Conservation (phyloP, 768 basidiomycete species). For the Gymnopilus dilepis region DNA sequence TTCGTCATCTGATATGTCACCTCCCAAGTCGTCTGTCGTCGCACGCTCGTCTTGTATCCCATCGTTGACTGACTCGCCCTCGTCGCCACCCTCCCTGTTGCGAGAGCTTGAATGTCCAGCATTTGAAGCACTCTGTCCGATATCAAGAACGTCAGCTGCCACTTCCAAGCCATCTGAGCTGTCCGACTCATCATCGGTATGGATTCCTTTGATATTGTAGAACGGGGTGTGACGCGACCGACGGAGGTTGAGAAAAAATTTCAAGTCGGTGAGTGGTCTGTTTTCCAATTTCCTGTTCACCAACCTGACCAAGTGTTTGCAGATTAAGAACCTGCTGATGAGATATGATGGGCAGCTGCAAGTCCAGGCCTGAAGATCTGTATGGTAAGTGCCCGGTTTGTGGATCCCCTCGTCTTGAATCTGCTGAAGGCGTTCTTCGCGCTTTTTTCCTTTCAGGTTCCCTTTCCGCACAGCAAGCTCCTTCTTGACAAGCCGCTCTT, state of each 20-base stretch:
- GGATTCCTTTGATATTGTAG: slow-evolving; percentile 8
- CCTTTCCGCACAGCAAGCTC: slow-evolving; percentile 21
- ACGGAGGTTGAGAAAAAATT: slow-evolving; percentile 16
- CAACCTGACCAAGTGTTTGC: slow-evolving; percentile 26
- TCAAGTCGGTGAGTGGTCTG: slow-evolving; percentile 14
- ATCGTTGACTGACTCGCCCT: neutral
- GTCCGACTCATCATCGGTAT: neutral
- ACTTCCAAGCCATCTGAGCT: neutral
- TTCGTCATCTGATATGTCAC: neutral
- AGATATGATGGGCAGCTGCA: slow-evolving; percentile 24
- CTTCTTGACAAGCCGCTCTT: slow-evolving; percentile 20
- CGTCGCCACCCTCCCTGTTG: neutral
- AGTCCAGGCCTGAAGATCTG: slow-evolving; percentile 22
- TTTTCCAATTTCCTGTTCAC: slow-evolving; percentile 18
- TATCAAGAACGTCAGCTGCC: neutral
- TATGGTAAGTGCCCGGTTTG: slow-evolving; percentile 19
- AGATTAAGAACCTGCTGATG: slow-evolving; percentile 23
- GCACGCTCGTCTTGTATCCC: too few species aligned
- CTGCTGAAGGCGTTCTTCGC: slow-evolving; percentile 14
- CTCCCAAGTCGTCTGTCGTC: neutral
- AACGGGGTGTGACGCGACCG: slow-evolving; percentile 16
- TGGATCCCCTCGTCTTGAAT: slow-evolving; percentile 19
- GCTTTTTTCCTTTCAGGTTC: slow-evolving; percentile 12
- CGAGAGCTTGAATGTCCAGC: too few species aligned
- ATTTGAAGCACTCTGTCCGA: neutral